Percentiles rank a stretch among this genome's conserved stretches.
phyloP scores from a whole-genome alignment of 2,329 filamentous ascomycete species.

The Akanthomyces uredinophilus region DNA sequence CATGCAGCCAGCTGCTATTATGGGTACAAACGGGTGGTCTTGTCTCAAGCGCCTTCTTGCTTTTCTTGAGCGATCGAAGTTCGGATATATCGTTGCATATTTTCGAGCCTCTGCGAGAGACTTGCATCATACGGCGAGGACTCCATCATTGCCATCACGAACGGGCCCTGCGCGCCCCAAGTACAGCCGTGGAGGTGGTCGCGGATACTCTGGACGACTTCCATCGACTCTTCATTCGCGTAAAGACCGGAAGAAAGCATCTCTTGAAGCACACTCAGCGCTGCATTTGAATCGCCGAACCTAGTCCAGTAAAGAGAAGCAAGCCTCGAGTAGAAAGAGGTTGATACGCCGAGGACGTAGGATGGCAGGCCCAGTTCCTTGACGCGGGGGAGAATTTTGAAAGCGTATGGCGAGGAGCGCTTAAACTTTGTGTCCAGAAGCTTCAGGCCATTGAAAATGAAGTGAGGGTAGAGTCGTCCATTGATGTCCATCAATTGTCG shows the following conservation, averaged over 20 bases:
- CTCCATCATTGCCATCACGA: constrained; percentile 36
- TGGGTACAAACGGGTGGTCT: background rate
- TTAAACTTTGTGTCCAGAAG: constrained; percentile 54
- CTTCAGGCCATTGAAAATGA: constrained; percentile 52
- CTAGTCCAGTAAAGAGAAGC: constrained; percentile 57
- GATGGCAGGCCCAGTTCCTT: constrained; percentile 64
- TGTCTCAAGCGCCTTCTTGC: constrained; percentile 1
- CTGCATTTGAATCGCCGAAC: constrained; percentile 50
- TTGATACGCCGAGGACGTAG: constrained; percentile 66
- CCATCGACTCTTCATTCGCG: constrained; percentile 39
- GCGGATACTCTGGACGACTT: constrained; percentile 27
- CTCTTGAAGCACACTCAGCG: constrained; percentile 55
- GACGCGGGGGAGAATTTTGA: constrained; percentile 60
- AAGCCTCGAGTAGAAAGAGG: constrained; percentile 64
- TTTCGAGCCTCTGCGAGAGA: constrained; percentile 25
- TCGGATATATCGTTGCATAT: constrained; percentile 19
- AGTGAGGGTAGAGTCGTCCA: constrained; percentile 59
- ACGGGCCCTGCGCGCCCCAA: constrained; percentile 33
- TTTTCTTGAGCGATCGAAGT: constrained; percentile 2
- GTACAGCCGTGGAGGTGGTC: constrained; percentile 31
- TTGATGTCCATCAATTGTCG: constrained; percentile 49
- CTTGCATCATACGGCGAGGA: constrained; percentile 29
- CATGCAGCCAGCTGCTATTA: constrained; percentile 10
- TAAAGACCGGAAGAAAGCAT: constrained; percentile 60
- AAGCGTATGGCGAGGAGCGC: constrained; percentile 52